Percentiles rank a stretch among this genome's conserved stretches.
These are phyloP conservation scores for Rhizophagus sp. DNA, from an alignment of 192 early-diverging fungal genomes.

Conservation along the genomic window DNA sequence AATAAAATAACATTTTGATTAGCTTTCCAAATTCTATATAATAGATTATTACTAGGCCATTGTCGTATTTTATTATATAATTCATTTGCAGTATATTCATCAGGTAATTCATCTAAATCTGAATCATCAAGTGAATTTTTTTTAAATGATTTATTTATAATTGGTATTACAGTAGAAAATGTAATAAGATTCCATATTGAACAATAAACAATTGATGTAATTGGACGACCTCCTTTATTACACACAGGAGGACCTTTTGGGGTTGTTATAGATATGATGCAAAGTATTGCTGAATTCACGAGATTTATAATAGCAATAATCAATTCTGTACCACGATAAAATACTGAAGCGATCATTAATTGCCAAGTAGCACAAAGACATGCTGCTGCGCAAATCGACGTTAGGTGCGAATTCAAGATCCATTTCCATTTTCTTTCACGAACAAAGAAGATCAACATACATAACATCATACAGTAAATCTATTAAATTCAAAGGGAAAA, in stretches of 20 bases:
- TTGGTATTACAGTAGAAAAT: constrained; percentile 33
- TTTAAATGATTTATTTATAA: constrained; percentile 25
- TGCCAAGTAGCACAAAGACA: constrained; percentile 19
- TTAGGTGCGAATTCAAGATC: constrained; percentile 37
- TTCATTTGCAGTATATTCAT: constrained; percentile 30
- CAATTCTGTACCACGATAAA: neutral
- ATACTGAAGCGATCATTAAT: constrained; percentile 1
- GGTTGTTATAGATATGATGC: constrained; percentile 31
- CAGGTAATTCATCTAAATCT: constrained; percentile 35
- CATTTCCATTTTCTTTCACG: constrained; percentile 34
- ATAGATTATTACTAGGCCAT: constrained; percentile 23
- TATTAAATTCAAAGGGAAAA: neutral
- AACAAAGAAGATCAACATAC: neutral
- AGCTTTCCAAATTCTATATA: constrained; percentile 35
- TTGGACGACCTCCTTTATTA: constrained; percentile 26
- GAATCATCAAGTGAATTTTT: constrained; percentile 27
- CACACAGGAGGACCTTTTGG: constrained; percentile 35
- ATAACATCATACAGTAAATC: neutral
- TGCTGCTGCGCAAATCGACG: constrained; percentile 30
- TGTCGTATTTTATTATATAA: constrained; percentile 34
- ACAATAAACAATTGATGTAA: constrained; percentile 31
- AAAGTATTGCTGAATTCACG: neutral
- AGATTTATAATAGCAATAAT: neutral
- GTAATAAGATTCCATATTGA: constrained; percentile 36
- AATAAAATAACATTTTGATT: constrained; percentile 32